Evolutionary conservation across 352 stramenopile genomes (phyloP), one percentile per base, ranked within the genome.

Genomic region (Phytophthora palmivora): DNA sequence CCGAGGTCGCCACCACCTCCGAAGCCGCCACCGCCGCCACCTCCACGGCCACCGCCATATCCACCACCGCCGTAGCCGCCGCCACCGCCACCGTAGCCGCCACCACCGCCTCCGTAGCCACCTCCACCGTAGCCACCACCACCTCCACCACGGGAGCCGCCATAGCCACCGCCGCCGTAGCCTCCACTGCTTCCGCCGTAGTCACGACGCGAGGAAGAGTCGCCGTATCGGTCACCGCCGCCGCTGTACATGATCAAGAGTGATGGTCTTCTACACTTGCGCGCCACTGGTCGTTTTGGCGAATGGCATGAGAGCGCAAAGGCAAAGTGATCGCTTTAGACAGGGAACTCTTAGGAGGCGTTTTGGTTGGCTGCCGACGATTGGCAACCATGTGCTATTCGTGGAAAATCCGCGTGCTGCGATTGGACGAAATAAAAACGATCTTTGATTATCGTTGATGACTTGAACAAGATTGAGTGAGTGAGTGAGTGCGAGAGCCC

Each of bases 181-280:
- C 55, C 56, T 12, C 56, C 32, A 10, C 47, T 19, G 43, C 70
- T 58, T 39, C 70, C 60, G 54, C 75, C 71, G 46, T 87, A 83
- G 58, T 86, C 82, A 24, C 82, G 82, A 67, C 82, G 84, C 52
- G 82, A 92, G 36, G 82, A 94, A 58, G 81, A 92, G 58, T 94
- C 82, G 60, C 66, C 72, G 72, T 91, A 79, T 65, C 82, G 74
- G 63, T 92, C 82, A 54, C 76, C 73, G 65, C 78, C 81, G 66
- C 79, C 76, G 45, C 79, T 76, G 78, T 89, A 90, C 81, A 90
- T 89, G 21, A n/a, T 73, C n/a, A 58, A 54, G 64, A 67, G 59
- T 75, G 55, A 73, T 72, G 58, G 58, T 60, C 42, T 41, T 16
- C 19, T 10, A 22, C 7, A 45, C 24, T 41, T 76, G 54, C 37